A percentile compares a stretch with the other conserved stretches of the same genome.
Evolutionary conservation across 2,329 filamentous ascomycete species (phyloP).

Genomic region (Lasiodiplodia gonubiensis): DNA sequence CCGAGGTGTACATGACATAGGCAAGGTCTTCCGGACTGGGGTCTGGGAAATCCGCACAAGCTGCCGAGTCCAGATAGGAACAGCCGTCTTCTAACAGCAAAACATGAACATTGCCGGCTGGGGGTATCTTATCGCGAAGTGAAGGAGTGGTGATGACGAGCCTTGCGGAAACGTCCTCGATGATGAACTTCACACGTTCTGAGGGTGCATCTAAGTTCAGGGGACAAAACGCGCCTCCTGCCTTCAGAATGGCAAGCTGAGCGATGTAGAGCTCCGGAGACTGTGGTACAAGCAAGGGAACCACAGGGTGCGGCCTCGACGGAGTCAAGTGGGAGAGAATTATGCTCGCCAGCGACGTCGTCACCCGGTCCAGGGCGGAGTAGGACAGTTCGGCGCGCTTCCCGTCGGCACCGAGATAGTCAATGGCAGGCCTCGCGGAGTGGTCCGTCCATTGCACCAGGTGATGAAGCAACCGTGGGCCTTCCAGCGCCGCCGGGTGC

Average conservation of each 20-base stretch:
- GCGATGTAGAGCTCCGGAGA: constrained; percentile 78
- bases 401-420: constrained; percentile 63
- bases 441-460: constrained; percentile 60
- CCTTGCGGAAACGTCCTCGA: constrained; percentile 74
- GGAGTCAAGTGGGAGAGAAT: constrained; percentile 49
- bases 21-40: constrained; percentile 58
- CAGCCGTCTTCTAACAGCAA: constrained; percentile 49
- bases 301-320: constrained; percentile 52
- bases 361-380: constrained; percentile 63
- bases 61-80: constrained; percentile 1
- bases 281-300: constrained; percentile 81
- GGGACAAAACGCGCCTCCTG: constrained; percentile 85
- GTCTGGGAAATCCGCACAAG: constrained; percentile 4
- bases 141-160: constrained; percentile 68
- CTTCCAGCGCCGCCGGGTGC: constrained; percentile 57
- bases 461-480: constrained; percentile 65
- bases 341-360: constrained; percentile 61
- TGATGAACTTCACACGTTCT: constrained; percentile 79
- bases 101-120: constrained; percentile 43
- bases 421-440: constrained; percentile 60
- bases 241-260: constrained; percentile 77
- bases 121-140: constrained; percentile 50
- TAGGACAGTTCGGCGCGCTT: constrained; percentile 63
- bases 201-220: constrained; percentile 77
- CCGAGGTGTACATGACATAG: constrained; percentile 94